Conservation (phyloP, 1,139 yeast species). For the Hyphopichia pseudoburtonii region DNA sequence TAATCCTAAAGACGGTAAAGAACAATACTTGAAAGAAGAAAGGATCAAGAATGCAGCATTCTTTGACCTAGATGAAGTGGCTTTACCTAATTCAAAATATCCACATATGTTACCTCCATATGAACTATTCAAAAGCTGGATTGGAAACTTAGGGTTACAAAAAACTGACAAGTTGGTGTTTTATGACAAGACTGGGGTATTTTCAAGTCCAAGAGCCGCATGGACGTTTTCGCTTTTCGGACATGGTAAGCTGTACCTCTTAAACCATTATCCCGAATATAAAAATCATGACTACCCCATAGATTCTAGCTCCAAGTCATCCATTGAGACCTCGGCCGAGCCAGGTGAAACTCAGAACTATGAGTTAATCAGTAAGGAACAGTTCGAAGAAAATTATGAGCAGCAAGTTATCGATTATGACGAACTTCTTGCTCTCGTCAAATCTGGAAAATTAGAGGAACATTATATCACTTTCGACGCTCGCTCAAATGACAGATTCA, state of each 20-base stretch:
- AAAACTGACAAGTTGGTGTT: conserved; percentile 66
- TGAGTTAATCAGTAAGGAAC: conserved; percentile 21
- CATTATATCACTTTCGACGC: conserved; percentile 74
- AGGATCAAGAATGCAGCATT: conserved; percentile 70
- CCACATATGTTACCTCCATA: conserved; percentile 89
- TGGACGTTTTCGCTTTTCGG: conserved; percentile 86
- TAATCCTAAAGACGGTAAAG: conserved; percentile 54
- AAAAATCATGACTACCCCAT: conserved; percentile 23
- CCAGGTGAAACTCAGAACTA: conserved; percentile 11
- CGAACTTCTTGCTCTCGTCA: conserved; percentile 57
- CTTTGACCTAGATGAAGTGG: conserved; percentile 76
- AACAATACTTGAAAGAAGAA: conserved; percentile 54
- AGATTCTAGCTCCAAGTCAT: conserved; percentile 20
- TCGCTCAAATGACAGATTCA: conserved; percentile 69
- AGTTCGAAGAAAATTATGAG: conserved; percentile 31
- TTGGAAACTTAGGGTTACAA: conserved; percentile 48
- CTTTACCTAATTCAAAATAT: conserved; percentile 55
- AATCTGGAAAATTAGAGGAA: conserved; percentile 44
- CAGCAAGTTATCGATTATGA: conserved; percentile 62
- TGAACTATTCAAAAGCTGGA: conserved; percentile 51
- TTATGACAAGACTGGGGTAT: conserved; percentile 81
- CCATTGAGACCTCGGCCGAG: conserved; percentile 11
- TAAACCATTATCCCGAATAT: conserved; percentile 68
- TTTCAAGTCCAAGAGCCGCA: conserved; percentile 86
- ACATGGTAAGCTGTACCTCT: conserved; percentile 62